Evolutionary conservation across 1,139 yeast genomes (phyloP).

Genomic region (Candida frijolesensis): DNA sequence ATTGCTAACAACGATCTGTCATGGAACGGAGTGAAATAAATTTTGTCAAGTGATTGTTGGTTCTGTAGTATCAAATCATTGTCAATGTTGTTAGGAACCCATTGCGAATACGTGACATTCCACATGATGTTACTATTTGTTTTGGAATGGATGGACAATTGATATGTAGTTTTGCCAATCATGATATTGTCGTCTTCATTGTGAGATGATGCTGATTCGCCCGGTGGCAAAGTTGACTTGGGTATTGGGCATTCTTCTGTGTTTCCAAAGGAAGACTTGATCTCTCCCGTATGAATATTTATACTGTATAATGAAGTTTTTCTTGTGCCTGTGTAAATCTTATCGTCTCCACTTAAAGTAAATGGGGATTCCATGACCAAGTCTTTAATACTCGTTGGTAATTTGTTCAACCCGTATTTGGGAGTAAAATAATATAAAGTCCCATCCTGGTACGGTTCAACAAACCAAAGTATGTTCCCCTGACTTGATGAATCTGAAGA

Average conservation of each 20-base stretch:
- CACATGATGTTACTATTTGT: constrained; percentile 62
- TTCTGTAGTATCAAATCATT: constrained; percentile 60
- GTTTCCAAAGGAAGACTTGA: constrained; percentile 70
- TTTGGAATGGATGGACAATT: constrained; percentile 54
- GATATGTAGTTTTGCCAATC: constrained; percentile 54
- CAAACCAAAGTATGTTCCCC: constrained; percentile 65
- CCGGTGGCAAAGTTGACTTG: constrained; percentile 22
- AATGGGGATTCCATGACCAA: constrained; percentile 85
- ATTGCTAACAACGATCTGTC: constrained; percentile 72
- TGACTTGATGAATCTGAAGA: constrained; percentile 16
- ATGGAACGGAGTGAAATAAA: constrained; percentile 83
- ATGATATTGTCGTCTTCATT: constrained; percentile 34
- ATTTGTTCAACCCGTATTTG: constrained; percentile 70
- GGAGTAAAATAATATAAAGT: constrained; percentile 83
- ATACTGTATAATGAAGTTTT: constrained; percentile 76
- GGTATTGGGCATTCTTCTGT: constrained; percentile 38
- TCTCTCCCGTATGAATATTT: constrained; percentile 74
- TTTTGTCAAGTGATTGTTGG: constrained; percentile 60
- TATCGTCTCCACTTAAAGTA: constrained; percentile 78
- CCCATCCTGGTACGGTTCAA: constrained; percentile 91
- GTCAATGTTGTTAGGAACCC: constrained; percentile 94
- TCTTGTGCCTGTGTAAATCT: constrained; percentile 84
- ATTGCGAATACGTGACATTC: constrained; percentile 85
- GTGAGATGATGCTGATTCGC: constrained; percentile 11
- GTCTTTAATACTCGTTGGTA: constrained; percentile 81